Evolutionary conservation across 2,329 filamentous ascomycete genomes (phyloP), one percentile per base, ranked within the genome.

Genomic region (Fusarium xyrophilum): DNA sequence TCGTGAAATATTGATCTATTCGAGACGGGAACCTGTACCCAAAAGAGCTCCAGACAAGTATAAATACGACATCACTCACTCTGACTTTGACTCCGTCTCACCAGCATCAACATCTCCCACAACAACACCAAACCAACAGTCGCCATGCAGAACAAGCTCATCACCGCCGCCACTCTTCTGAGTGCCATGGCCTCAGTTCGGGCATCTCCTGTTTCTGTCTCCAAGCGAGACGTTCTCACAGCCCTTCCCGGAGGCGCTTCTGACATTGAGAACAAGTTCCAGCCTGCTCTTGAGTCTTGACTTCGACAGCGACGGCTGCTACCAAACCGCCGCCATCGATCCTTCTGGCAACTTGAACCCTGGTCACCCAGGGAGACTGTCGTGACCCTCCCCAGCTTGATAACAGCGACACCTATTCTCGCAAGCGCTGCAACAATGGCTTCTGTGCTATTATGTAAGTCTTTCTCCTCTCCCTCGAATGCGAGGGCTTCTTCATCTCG

Each of bases 261-360:
- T 8, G 74, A 74, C 14, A 56, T 71, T 30, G 79, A 80, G 58
- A 70, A 76, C 38, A 73, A 73, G 54, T 79, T 75, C 63, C 79
- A 81, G 64, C 79, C 79, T 12, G 60, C 73, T 12, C 71, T 80
- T 6, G 79, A 81, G 73, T 12, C 71, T 80, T 6, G 79, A 81
- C 70, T 81, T 79, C 57, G 80, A 81, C 67, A 72, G 66, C 2
- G 79, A 81, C 44, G 76, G 79, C 12, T 81, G 80, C 69, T 82
- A 83, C 72, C 81, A 83, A 65, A 82, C 82, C 2, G 80, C 83
- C n/a, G 82, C 82, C 40, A 79, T 84, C 38, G 76, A 76, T 60
- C 73, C 71, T 1, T 58, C 74, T 12, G 81, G 82, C 28, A 75
- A 75, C 35, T 73, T 67, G 23, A 76, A 76, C 54, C 69, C 68